A percentile compares a stretch with the other conserved stretches of the same genome.
phyloP scores from a whole-genome alignment of 78 protist species.

The Emiliania huxleyi region DNA sequence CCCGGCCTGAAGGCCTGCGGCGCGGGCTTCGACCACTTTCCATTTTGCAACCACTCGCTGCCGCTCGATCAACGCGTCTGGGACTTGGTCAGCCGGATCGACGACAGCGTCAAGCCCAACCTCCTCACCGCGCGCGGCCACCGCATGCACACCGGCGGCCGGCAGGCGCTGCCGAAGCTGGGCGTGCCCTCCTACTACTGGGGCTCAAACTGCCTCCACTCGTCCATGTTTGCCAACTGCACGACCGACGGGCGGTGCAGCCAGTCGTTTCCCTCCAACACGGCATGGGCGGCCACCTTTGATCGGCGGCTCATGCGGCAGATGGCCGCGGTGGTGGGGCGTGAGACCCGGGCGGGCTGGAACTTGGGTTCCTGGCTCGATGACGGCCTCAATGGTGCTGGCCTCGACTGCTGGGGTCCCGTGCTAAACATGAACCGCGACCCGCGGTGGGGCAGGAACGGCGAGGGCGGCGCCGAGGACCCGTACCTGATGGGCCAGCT shows the following conservation, averaged over 20 bases:
- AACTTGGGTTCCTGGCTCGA: not conserved
- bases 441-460: slow-evolving; percentile 36
- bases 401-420: slow-evolving; percentile 31
- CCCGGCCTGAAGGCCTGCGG: too few relatives aligned
- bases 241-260: slow-evolving; percentile 9
- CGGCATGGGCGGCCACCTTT: slow-evolving; percentile 12
- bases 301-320: not conserved
- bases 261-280: slow-evolving; percentile 1
- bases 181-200: slow-evolving; percentile 33
- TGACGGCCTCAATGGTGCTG: not conserved
- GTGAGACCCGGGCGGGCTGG: slow-evolving; percentile 22
- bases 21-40: not conserved
- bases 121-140: slow-evolving; percentile 12
- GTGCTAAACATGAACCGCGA: not conserved
- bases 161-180: not conserved
- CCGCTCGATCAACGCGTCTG: not conserved
- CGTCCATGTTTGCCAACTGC: not conserved
- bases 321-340: slow-evolving; percentile 26
- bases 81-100: not conserved
- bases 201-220: slow-evolving; percentile 46
- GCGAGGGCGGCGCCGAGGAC: slow-evolving; percentile 30
- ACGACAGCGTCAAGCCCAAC: not conserved
- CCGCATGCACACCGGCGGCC: not conserved
- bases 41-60: not conserved
- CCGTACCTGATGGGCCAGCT: not conserved